phyloP scores from a whole-genome alignment of 164 flowering plant genomes.

The Aristolochia contorta region DNA sequence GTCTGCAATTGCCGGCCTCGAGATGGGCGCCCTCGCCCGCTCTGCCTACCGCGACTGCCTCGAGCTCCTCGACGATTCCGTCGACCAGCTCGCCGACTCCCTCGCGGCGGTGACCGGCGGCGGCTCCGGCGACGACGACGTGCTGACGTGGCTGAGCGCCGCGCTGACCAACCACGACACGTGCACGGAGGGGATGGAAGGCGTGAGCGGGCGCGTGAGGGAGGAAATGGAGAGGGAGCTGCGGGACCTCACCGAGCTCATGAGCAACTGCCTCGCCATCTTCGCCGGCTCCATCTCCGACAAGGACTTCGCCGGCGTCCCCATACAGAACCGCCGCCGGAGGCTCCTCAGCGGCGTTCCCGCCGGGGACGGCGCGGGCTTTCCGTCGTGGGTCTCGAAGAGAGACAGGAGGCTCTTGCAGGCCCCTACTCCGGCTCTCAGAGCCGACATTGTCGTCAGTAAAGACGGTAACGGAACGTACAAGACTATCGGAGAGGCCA shows the following conservation, averaged over 20 bases:
- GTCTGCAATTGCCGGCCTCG: constrained; percentile 26
- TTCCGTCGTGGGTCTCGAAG: constrained; percentile 57
- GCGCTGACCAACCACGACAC: constrained; percentile 95
- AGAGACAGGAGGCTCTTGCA: constrained; percentile 43
- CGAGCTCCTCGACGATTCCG: constrained; percentile 71
- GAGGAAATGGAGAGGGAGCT: constrained; percentile 31
- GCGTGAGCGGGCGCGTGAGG: constrained; percentile 40
- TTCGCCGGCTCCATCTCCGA: constrained; percentile 35
- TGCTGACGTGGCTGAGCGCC: constrained; percentile 88
- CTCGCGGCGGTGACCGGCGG: constrained; percentile 23
- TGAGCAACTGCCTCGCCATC: constrained; percentile 69
- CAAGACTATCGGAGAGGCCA: constrained; percentile 63
- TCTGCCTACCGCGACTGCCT: constrained; percentile 73
- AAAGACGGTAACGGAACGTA: constrained; percentile 58
- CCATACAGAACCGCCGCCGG: constrained; percentile 57
- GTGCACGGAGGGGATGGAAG: constrained; percentile 62
- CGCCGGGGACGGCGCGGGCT: constrained; percentile 19
- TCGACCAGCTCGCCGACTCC: constrained; percentile 53
- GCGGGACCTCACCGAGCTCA: constrained; percentile 36
- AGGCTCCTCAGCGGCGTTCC: constrained; percentile 17
- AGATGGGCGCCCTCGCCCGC: constrained; percentile 49
- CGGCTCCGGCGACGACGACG: constrained; percentile 30
- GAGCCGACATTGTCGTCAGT: constrained; percentile 70
- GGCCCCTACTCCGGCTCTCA: constrained; percentile 35
- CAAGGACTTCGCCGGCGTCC: constrained; percentile 57